These are phyloP conservation scores for Hordeum pubiflorum DNA, from an alignment of 202 grass and related monocot species.

Conservation along the genomic window DNA sequence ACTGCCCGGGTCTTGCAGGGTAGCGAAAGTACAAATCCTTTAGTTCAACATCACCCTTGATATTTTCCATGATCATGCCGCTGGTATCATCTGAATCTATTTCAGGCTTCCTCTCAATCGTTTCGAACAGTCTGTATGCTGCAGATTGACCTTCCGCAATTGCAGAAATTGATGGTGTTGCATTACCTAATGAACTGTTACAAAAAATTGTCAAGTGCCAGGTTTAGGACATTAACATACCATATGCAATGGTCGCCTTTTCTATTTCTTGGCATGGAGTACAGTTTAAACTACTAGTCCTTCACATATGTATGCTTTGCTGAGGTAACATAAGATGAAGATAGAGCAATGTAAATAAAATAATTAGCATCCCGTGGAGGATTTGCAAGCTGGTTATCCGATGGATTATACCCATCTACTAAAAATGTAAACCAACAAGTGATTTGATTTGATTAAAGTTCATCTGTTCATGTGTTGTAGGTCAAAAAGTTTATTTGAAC, in stretches of 20 bases:
- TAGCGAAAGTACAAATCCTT: conserved; percentile 76
- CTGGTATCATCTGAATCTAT: conserved; percentile 63
- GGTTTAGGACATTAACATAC: conserved; percentile 14
- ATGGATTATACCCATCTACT: not conserved
- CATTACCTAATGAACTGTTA: conserved; percentile 66
- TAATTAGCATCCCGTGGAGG: not conserved
- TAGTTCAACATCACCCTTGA: conserved; percentile 63
- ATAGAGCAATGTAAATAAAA: not conserved
- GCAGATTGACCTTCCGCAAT: conserved; percentile 68
- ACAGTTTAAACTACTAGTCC: not conserved
- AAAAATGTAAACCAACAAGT: not conserved
- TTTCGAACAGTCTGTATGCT: conserved; percentile 78
- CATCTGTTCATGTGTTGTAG: not conserved
- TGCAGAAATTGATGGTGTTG: conserved; percentile 53
- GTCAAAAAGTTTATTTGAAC: not conserved
- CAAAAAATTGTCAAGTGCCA: conserved; percentile 18
- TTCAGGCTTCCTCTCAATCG: conserved; percentile 68
- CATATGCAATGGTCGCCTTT: not conserved
- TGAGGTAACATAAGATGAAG: conserved; percentile 11
- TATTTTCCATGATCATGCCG: conserved; percentile 51
- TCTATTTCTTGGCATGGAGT: not conserved
- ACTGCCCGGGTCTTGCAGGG: conserved; percentile 68
- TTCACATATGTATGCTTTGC: not conserved
- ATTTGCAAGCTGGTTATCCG: not conserved
- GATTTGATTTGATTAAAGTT: not conserved